Base-by-base conservation (phyloP, 805 yeast genomes). In the Dipodascopsis uninucleata region DNA sequence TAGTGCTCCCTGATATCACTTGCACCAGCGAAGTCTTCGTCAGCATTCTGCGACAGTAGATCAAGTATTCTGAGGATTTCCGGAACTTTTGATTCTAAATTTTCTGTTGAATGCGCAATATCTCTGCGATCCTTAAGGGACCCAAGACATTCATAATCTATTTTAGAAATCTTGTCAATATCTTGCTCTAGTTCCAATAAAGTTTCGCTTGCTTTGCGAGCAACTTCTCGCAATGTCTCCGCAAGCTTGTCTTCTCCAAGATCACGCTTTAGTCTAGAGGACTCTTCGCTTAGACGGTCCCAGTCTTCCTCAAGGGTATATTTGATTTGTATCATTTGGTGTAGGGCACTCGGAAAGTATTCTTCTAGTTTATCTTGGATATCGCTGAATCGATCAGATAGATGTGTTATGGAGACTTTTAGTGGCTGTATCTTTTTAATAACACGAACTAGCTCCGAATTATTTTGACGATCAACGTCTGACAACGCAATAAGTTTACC, bases 221-320 rank as follows among this genome's bases (percentile, higher is more conserved):
- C 38, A 2, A 47, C 44, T 12, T n/a, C n/a, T n/a, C n/a, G n/a
- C n/a, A n/a, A n/a, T n/a, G n/a, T n/a, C n/a, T n/a, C n/a, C n/a
- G n/a, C n/a, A n/a, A n/a, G n/a, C n/a, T n/a, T n/a, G n/a, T 49
- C 46, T 35, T 50, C 55, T 8, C 55, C 55, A 28, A 48, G 33
- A 29, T 38, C 36, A n/a, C 20, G 18, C 21, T 16, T 12, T 14
- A 45, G 20, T 3, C 14, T 14, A 6, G 36, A 34, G 5, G 49
- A 21, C 14, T 39, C 45, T 2, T 40, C 20, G 3, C 45, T 31
- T 12, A 50, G 39, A n/a, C 35, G 36, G n/a, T 26, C 31, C 49
- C 48, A 50, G n/a, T 12, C 17, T 5, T 26, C 34, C 4, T 23
- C 29, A 3, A 50, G 17, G 23, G 23, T 29, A 17, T 26, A 39